Conservation (phyloP, 805 yeast species). For the Wickerhamomyces pijperi region DNA sequence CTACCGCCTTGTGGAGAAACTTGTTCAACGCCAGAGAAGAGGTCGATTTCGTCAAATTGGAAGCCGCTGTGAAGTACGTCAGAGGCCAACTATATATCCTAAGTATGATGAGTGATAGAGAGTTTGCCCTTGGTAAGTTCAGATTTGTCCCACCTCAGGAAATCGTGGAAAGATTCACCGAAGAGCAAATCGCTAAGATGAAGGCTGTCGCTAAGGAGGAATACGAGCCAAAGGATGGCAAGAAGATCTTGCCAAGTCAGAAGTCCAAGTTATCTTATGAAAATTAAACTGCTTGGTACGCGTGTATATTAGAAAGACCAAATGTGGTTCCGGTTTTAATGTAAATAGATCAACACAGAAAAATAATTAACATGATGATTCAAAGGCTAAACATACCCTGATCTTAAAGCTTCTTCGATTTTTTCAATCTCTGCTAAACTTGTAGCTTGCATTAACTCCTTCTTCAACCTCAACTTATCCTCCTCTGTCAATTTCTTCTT, state of each 20-base stretch:
- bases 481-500: slow-evolving; percentile 36
- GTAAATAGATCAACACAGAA: no score
- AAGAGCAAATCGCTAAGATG: slow-evolving; percentile 49
- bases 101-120: slow-evolving; percentile 78
- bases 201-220: slow-evolving; percentile 38
- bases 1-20: slow-evolving; percentile 83
- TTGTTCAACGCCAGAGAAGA: slow-evolving; percentile 77
- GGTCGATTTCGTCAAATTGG: slow-evolving; percentile 73
- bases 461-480: slow-evolving; percentile 39
- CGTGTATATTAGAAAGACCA: no score
- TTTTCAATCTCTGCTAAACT: slow-evolving; percentile 66
- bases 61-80: slow-evolving; percentile 81
- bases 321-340: no score
- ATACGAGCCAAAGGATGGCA: slow-evolving; percentile 27
- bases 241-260: slow-evolving; percentile 47
- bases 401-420: slow-evolving; percentile 44
- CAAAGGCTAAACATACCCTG: slow-evolving; percentile 26
- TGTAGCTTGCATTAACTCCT: slow-evolving; percentile 48
- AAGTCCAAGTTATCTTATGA: slow-evolving; percentile 28
- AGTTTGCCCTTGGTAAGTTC: slow-evolving; percentile 86
- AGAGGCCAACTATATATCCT: slow-evolving; percentile 84
- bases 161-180: slow-evolving; percentile 61
- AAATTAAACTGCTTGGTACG: slow-evolving; percentile 1
- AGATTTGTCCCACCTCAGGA: slow-evolving; percentile 75
- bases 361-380: no score